phyloP scores from a whole-genome alignment of 2,329 filamentous ascomycete species.

The Sporothrix inflata region DNA sequence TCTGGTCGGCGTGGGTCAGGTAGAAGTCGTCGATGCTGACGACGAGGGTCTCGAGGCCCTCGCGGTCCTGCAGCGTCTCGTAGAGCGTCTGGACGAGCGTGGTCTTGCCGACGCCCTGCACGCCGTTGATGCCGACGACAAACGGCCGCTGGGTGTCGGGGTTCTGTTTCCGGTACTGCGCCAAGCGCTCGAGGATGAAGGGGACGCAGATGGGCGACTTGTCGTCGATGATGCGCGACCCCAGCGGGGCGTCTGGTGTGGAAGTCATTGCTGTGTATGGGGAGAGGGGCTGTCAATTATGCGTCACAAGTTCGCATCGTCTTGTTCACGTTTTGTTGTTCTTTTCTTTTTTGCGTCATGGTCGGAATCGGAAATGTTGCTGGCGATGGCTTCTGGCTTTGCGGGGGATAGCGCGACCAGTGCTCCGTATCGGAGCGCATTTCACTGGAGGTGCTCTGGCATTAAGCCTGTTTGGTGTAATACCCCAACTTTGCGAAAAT shows the following conservation, averaged over 20 bases:
- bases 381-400: neutral
- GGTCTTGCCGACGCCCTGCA: constrained; percentile 92
- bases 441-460: neutral
- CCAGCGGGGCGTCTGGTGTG: constrained; percentile 39
- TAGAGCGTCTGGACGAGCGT: constrained; percentile 75
- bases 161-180: constrained; percentile 25
- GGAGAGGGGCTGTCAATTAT: neutral
- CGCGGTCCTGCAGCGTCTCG: constrained; percentile 57
- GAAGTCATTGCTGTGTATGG: constrained; percentile 23
- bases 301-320: neutral
- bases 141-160: constrained; percentile 59
- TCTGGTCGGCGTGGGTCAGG: constrained; percentile 70
- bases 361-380: neutral
- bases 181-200: constrained; percentile 67
- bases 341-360: neutral
- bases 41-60: constrained; percentile 67
- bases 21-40: constrained; percentile 92
- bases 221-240: constrained; percentile 66
- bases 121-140: constrained; percentile 85
- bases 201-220: constrained; percentile 77
- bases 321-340: neutral
- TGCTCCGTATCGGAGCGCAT: constrained; percentile 10
- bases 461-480: constrained; percentile 13
- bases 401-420: neutral
- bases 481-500: neutral